Evolutionary conservation across 208 protist species (phyloP), one percentile per base, ranked within the genome.

Genomic region (Acanthamoeba royreba): DNA sequence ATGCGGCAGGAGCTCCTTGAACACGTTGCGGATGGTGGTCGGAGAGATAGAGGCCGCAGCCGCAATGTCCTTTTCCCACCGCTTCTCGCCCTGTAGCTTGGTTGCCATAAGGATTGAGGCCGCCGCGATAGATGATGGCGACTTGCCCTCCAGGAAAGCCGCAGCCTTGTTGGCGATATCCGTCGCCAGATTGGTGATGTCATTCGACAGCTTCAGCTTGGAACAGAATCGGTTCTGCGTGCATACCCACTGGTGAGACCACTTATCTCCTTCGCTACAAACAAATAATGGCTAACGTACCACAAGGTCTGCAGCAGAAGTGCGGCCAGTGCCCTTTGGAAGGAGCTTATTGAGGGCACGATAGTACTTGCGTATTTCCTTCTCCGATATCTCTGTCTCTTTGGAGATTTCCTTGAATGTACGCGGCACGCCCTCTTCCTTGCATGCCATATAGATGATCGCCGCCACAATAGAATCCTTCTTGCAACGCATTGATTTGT

Each of bases 371-470:
- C 74, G 74, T 17, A 85, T 85, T 19, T 85, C 74, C 28, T 49
- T 45, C 42, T 53, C 38, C 31, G 74, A n/a, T 8, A 85, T 45
- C 42, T 85, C 38, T 8, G 74, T 85, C 25, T 85, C 74, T 9
- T 33, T 19, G 25, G 38, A 45, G 17, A 85, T 45, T 42, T 85
- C 74, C 58, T 95, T 95, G 47, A 95, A 94, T 19, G 89, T 92
- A 35, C 94, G 47, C 25, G 90, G 42, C 4, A 90, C 85, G 43
- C 72, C 53, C 22, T 93, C 90, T 25, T 92, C 25, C 53, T 90
- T 79, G 55, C 94, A 95, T 0, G 94, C 89, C 19, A 93, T 95
- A 38, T 94, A 95, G 25, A 95, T 47, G 22, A 66, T 55, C 0
- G 94, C 94, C 0, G 90, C 94, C 33, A 92, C 28, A 33, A 95